Evolutionary conservation across 257 asterid genomes (phyloP), one percentile per base, ranked within the genome.

Genomic region (Forsythia viridissima): DNA sequence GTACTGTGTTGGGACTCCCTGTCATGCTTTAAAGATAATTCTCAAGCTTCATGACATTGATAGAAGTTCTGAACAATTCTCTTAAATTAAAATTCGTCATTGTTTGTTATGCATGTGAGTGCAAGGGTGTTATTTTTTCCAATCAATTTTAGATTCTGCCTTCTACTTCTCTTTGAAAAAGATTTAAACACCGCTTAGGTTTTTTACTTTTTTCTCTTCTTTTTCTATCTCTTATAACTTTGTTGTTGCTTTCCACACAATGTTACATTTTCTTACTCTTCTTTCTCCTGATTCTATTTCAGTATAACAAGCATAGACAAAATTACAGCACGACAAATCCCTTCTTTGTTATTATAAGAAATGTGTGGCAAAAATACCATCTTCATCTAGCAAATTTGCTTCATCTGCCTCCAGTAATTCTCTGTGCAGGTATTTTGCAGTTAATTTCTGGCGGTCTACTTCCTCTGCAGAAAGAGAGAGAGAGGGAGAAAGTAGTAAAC

Each of bases 361-460:
- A 13, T 0, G 15, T 21, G 18, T 7, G 24, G 16, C 39, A 63
- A 20, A 63, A 34, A 9, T 87, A 94, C 97, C 98, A 89, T 90
- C 94, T 86, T 88, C 97, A 81, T 92, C 96, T 38, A 94, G 88
- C 82, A 94, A 83, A 85, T 94, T 94, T 81, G 84, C 92, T 87
- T 91, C 98, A 88, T 90, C 91, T 67, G 92, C 97, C 80, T 88
- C 92, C 42, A 55, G 76, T 59, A 91, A 78, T 81, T 89, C 91
- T 84, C 88, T 87, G 75, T 83, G 82, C 75, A 86, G 61, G 87
- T 85, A 84, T 52, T 82, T 89, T 44, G 83, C 85, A 74, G 90
- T 86, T 82, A 89, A 71, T 77, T 83, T 91, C 82, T 77, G 87
- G 85, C 51, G 77, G 79, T 87, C 90, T 69, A 63, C 81, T 82